A percentile compares a stretch with the other conserved stretches of the same genome.
These are phyloP conservation scores for Echium plantagineum DNA, from an alignment of 257 asterid species.

Conservation along the genomic window DNA sequence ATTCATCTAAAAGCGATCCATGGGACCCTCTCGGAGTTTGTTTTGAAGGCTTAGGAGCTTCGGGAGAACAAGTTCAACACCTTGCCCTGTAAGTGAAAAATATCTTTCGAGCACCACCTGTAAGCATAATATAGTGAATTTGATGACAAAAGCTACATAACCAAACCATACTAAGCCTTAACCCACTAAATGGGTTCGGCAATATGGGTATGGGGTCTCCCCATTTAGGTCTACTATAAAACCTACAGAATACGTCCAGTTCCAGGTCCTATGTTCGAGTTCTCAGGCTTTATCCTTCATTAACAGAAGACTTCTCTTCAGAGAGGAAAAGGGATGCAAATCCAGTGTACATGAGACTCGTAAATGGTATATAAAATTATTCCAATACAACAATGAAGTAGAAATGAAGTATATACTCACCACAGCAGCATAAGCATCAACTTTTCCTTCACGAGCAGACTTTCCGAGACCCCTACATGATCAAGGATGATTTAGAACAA, in stretches of 20 bases:
- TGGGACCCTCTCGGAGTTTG: slow-evolving; percentile 43
- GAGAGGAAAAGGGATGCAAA: neutral
- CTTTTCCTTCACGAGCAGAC: slow-evolving; percentile 41
- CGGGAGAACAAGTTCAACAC: slow-evolving; percentile 65
- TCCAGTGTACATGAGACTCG: neutral
- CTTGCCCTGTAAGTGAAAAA: slow-evolving; percentile 44
- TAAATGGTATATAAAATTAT: too few relatives aligned
- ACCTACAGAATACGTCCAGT: neutral
- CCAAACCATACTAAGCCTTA: too few relatives aligned
- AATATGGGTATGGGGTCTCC: too few relatives aligned
- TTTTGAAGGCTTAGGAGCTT: slow-evolving; percentile 56
- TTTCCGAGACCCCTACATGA: slow-evolving; percentile 48
- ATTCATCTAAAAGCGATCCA: slow-evolving; percentile 27
- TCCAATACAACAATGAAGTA: neutral
- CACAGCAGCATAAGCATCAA: slow-evolving; percentile 90
- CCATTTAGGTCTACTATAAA: neutral
- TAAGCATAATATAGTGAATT: slow-evolving; percentile 6
- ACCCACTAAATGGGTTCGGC: too few relatives aligned
- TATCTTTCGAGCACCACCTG: slow-evolving; percentile 86
- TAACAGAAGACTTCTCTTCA: neutral
- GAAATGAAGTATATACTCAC: slow-evolving; percentile 21
- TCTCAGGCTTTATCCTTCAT: neutral
- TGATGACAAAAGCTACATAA: too few relatives aligned
- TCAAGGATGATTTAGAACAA: neutral
- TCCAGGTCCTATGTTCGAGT: neutral